These are phyloP conservation scores for Solanum megistacrolobum DNA, from an alignment of 257 asterid genomes.

Conservation along the genomic window DNA sequence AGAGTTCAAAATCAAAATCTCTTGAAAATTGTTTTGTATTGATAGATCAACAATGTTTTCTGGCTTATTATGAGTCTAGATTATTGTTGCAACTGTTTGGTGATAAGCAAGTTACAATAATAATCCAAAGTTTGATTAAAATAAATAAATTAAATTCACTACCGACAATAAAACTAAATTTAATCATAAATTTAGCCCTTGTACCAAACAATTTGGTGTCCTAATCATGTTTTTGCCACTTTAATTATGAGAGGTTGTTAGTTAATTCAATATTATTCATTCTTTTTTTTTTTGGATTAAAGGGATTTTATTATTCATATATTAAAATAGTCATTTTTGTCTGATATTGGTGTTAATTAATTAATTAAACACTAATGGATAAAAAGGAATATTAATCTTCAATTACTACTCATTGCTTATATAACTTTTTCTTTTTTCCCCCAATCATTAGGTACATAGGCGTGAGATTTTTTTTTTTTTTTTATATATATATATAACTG, in stretches of 20 bases:
- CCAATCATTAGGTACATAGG: background rate
- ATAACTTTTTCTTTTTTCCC: background rate
- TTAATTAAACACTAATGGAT: background rate
- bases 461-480: background rate
- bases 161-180: background rate
- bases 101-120: background rate
- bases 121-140: background rate
- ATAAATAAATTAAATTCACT: background rate
- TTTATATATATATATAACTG: no score
- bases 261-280: background rate
- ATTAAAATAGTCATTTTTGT: background rate
- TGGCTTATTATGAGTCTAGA: no score
- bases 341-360: background rate
- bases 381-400: background rate
- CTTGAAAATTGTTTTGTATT: no score
- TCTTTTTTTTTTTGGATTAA: background rate
- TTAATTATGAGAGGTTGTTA: background rate
- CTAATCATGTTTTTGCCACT: conserved; percentile 4
- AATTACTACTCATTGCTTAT: background rate
- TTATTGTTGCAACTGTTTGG: no score
- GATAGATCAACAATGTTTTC: no score
- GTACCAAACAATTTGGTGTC: conserved; percentile 4
- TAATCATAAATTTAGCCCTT: background rate
- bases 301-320: background rate
- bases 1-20: no score